Base-by-base conservation (phyloP, 1,139 yeast genomes). In the Saccharomyces hybrid region DNA sequence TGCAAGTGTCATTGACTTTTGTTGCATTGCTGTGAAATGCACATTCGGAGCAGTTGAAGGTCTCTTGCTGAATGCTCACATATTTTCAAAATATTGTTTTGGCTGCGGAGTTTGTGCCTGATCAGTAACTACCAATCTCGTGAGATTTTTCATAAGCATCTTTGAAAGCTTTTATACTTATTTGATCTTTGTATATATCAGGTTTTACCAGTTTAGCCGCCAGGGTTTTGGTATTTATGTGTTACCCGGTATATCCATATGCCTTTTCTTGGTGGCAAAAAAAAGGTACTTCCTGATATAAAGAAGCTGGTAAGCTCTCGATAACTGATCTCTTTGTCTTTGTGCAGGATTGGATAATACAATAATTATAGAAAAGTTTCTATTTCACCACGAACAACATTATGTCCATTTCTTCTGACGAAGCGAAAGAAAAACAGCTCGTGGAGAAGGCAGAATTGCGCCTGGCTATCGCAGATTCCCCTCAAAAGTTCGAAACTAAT, bases 401-500 rank as follows among this genome's bases (percentile, higher is more conserved):
- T 27, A 47, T 47, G 32, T n/a, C 30, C 32, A 8, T 38, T 16
- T 38, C 47, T 13, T 6, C 50, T 34, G 32, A 27, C 9, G 69
- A 63, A 57, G 79, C 76, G 7, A 73, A 76, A 47, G 93, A 86
- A 65, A 71, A 82, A 55, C 74, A 79, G 2, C 73, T 86, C 56
- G 77, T 87, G 48, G 82, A 82, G 65, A 84, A 82, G 65, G 98
- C 89, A 1, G 99, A 93, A 70, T 79, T 93, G 50, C 76, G 91
- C 52, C 77, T 93, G 48, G 95, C 96, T 0, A 73, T 93, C 50
- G 90, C 98, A 0, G 81, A 80, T 53, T 75, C 83, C 0, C 88
- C 85, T 54, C 75, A 71, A 2, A 86, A 86, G 63, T 78, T 90
- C 54, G 84, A 87, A 63, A 69, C 77, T 6, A 73, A 85, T 11